These are phyloP conservation scores for Lepraria neglecta DNA, from an alignment of 495 filamentous ascomycete genomes.

Conservation along the genomic window DNA sequence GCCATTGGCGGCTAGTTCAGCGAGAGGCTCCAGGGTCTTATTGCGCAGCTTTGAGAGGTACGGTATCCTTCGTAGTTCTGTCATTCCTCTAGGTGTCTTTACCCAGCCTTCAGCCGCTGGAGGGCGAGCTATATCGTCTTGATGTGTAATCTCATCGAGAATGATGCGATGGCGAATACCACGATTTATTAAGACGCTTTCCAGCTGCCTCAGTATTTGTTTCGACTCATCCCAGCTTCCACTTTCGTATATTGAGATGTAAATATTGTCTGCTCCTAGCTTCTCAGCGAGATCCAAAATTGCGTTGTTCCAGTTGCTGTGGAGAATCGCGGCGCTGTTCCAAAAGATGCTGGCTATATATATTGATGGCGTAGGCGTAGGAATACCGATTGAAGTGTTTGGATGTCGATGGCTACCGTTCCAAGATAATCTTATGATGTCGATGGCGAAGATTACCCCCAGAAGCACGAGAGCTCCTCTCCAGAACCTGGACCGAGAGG, in stretches of 20 bases:
- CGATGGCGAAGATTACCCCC: neutral
- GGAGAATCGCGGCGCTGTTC: conserved; percentile 60
- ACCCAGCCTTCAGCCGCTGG: conserved; percentile 48
- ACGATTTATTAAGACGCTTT: conserved; percentile 44
- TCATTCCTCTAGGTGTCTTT: conserved; percentile 37
- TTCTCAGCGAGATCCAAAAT: conserved; percentile 49
- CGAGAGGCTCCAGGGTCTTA: conserved; percentile 42
- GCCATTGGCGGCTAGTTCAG: conserved; percentile 32
- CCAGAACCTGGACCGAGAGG: neutral
- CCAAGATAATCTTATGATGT: neutral
- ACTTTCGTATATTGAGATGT: conserved; percentile 62
- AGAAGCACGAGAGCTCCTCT: conserved; percentile 6
- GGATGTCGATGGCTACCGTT: conserved; percentile 1
- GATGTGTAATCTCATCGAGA: conserved; percentile 48
- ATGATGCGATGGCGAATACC: conserved; percentile 50
- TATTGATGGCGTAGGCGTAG: conserved; percentile 30
- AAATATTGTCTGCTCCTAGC: conserved; percentile 59
- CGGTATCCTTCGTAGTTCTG: conserved; percentile 58
- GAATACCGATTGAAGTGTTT: neutral
- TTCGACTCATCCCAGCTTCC: conserved; percentile 68
- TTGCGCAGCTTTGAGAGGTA: conserved; percentile 62
- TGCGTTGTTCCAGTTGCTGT: conserved; percentile 54
- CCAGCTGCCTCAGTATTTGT: conserved; percentile 54
- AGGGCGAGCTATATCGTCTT: conserved; percentile 40
- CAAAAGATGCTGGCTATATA: conserved; percentile 64